Evolutionary conservation across 2,329 filamentous ascomycete genomes (phyloP).

Genomic region (Byssothecium circinans): DNA sequence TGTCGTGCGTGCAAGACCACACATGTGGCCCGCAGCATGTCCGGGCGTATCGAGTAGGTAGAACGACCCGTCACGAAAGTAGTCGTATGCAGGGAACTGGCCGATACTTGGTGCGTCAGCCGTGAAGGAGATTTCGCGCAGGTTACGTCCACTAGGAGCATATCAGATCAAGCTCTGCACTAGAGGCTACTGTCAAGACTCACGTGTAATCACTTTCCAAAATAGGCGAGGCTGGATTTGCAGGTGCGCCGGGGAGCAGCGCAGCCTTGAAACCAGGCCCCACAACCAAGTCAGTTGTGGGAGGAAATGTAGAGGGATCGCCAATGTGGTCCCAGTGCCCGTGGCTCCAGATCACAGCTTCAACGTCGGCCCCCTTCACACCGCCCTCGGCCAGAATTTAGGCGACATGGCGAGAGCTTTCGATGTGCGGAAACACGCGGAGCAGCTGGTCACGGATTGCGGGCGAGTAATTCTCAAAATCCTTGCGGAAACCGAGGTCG

Average conservation of each 20-base stretch:
- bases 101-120: slow-evolving; percentile 43
- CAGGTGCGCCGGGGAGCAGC: slow-evolving; percentile 53
- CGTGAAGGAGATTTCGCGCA: slow-evolving; percentile 1
- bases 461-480: slow-evolving; percentile 50
- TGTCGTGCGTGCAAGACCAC: slow-evolving; percentile 51
- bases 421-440: no score
- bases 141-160: background rate
- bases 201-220: background rate
- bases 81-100: slow-evolving; percentile 54
- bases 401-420: no score
- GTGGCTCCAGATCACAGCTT: slow-evolving; percentile 48
- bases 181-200: no score
- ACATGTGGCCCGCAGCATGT: slow-evolving; percentile 55
- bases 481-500: slow-evolving; percentile 52
- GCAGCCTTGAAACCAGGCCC: slow-evolving; percentile 54
- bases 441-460: background rate
- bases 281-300: slow-evolving; percentile 51
- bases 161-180: no score
- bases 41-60: slow-evolving; percentile 59
- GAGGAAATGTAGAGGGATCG: slow-evolving; percentile 50
- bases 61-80: slow-evolving; percentile 59
- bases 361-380: slow-evolving; percentile 27
- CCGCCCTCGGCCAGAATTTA: slow-evolving; percentile 21
- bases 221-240: background rate
- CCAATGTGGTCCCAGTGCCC: slow-evolving; percentile 56